phyloP scores from a whole-genome alignment of 306 rosid species.

The Senna siamea region DNA sequence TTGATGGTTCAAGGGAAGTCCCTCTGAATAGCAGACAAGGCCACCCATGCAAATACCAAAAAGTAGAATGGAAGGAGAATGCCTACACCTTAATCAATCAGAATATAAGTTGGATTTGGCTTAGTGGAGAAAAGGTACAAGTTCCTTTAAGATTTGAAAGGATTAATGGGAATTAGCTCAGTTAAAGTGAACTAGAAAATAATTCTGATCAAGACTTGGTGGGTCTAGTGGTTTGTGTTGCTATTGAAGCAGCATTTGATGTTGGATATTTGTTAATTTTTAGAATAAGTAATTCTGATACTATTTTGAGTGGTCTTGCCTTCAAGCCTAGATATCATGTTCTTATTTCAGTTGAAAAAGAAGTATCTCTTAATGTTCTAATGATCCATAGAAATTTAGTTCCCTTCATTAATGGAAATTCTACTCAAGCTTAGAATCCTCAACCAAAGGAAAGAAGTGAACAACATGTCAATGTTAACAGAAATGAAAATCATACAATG shows the following conservation, averaged over 20 bases:
- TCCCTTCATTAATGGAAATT: constrained; percentile 49
- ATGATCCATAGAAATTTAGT: constrained; percentile 69
- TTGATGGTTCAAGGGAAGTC: constrained; percentile 58
- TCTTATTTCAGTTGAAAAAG: constrained; percentile 74
- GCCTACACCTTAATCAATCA: constrained; percentile 39
- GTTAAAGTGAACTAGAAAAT: constrained; percentile 49
- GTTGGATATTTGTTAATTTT: constrained; percentile 89
- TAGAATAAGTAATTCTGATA: constrained; percentile 67
- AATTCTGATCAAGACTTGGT: constrained; percentile 50
- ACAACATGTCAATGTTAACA: constrained; percentile 39
- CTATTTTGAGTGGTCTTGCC: constrained; percentile 76
- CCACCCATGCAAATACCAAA: constrained; percentile 88
- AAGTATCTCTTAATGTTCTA: constrained; percentile 76
- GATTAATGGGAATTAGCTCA: constrained; percentile 52
- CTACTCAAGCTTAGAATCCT: constrained; percentile 47
- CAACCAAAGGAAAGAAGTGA: constrained; percentile 54
- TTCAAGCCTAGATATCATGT: constrained; percentile 76
- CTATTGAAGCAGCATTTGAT: constrained; percentile 78
- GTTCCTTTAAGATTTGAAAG: constrained; percentile 57
- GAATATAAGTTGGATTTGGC: constrained; percentile 45
- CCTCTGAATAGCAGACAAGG: constrained; percentile 91
- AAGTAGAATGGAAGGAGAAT: constrained; percentile 53
- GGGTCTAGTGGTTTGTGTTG: constrained; percentile 75
- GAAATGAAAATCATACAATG: constrained; percentile 45
- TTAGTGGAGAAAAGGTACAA: constrained; percentile 42